These are phyloP conservation scores for Tetragonia tetragonoides DNA, from an alignment of 148 eudicot species.

Conservation along the genomic window DNA sequence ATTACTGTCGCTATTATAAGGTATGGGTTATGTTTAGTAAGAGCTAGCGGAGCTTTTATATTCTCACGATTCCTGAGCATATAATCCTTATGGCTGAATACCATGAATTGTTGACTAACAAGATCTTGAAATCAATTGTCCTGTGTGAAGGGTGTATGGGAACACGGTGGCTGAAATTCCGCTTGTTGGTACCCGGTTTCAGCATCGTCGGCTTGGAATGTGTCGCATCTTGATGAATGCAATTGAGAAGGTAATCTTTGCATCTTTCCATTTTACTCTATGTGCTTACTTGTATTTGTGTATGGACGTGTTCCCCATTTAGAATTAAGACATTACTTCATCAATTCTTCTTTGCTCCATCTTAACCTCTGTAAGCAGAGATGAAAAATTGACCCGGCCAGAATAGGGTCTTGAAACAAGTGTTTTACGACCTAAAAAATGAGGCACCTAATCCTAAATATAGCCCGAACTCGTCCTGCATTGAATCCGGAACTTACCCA, in stretches of 20 bases:
- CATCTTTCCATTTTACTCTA: background rate
- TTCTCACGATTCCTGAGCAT: background rate
- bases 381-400: too few relatives aligned
- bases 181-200: constrained; percentile 78
- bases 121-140: constrained; percentile 20
- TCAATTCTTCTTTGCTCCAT: too few relatives aligned
- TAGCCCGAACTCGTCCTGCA: too few relatives aligned
- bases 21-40: constrained; percentile 33
- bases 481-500: too few relatives aligned
- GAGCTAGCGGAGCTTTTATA: background rate
- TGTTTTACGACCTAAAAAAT: too few relatives aligned
- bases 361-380: too few relatives aligned
- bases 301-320: background rate
- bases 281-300: background rate
- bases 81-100: background rate
- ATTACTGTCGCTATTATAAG: constrained; percentile 73
- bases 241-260: constrained; percentile 74
- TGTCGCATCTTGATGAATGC: constrained; percentile 75
- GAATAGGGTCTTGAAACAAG: too few relatives aligned
- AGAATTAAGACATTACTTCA: background rate
- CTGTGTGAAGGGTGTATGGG: constrained; percentile 58
- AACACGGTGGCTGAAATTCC: constrained; percentile 87
- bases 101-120: constrained; percentile 1
- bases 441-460: too few relatives aligned
- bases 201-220: constrained; percentile 88